Evolutionary conservation across 768 basidiomycete species (phyloP).

Genomic region (Asterophora lycoperdoides): DNA sequence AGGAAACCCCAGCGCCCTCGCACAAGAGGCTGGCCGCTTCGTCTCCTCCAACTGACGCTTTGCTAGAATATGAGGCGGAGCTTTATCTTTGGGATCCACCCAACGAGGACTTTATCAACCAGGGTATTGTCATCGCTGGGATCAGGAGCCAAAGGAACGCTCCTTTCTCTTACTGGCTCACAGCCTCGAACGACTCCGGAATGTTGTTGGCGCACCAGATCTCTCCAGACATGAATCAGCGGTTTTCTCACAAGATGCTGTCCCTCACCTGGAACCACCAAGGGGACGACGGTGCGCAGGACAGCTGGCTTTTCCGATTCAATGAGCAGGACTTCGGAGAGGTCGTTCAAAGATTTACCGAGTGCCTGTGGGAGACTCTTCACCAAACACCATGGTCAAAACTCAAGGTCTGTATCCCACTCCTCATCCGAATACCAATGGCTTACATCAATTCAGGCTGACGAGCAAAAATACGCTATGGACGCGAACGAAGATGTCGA

Average conservation of each 20-base stretch:
- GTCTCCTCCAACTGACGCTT: constrained; percentile 23
- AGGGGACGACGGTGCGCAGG: constrained; percentile 46
- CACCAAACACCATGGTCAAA: constrained; percentile 76
- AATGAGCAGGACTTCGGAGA: constrained; percentile 48
- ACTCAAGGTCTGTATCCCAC: constrained; percentile 54
- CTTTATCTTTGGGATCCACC: constrained; percentile 62
- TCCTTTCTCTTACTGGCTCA: constrained; percentile 56
- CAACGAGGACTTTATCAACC: constrained; percentile 43
- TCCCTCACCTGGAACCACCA: constrained; percentile 90
- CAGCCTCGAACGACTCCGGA: constrained; percentile 46
- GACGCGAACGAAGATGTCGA: constrained; percentile 82
- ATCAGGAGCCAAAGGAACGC: constrained; percentile 44
- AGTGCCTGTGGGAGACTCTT: constrained; percentile 75
- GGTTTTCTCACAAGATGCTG: constrained; percentile 52
- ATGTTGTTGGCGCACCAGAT: constrained; percentile 60
- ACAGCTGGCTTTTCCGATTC: constrained; percentile 85
- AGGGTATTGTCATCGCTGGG: constrained; percentile 51
- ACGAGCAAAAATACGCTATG: constrained; percentile 84
- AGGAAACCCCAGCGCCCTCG: background rate
- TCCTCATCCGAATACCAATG: background rate
- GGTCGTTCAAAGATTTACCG: constrained; percentile 63
- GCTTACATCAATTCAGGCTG: constrained; percentile 41
- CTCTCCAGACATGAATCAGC: constrained; percentile 65
- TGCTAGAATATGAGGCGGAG: constrained; percentile 44
- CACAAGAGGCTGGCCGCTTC: constrained; percentile 11